Conservation (phyloP, 495 filamentous ascomycete genomes). For the Durotheca rogersii region DNA sequence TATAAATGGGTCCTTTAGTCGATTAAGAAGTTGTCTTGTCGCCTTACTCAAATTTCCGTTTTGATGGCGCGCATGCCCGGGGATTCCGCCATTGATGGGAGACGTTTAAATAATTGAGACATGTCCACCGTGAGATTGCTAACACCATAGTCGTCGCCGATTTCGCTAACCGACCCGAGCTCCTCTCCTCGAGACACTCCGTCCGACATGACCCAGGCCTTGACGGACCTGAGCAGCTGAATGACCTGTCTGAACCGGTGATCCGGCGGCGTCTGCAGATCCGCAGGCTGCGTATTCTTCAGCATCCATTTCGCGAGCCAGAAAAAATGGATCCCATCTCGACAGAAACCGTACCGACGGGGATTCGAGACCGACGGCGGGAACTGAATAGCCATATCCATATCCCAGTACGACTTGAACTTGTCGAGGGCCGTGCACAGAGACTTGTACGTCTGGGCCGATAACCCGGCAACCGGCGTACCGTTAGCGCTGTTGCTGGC, state of each 20-base stretch:
- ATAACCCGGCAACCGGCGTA: slow-evolving; percentile 49
- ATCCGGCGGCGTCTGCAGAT: slow-evolving; percentile 54
- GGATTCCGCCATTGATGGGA: slow-evolving; percentile 39
- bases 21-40: slow-evolving; percentile 13
- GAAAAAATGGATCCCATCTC: slow-evolving; percentile 66
- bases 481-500: slow-evolving; percentile 47
- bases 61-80: slow-evolving; percentile 36
- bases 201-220: slow-evolving; percentile 54
- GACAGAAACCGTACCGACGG: slow-evolving; percentile 60
- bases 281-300: slow-evolving; percentile 46
- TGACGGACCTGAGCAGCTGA: slow-evolving; percentile 57
- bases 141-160: slow-evolving; percentile 60
- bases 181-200: slow-evolving; percentile 54
- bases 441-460: slow-evolving; percentile 39
- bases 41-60: slow-evolving; percentile 31
- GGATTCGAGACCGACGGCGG: slow-evolving; percentile 48
- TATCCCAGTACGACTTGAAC: slow-evolving; percentile 66
- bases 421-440: slow-evolving; percentile 55
- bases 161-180: slow-evolving; percentile 57
- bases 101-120: slow-evolving; percentile 61
- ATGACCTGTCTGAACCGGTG: slow-evolving; percentile 59
- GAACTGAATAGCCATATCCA: slow-evolving; percentile 63
- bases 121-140: slow-evolving; percentile 64
- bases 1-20: slow-evolving; percentile 6
- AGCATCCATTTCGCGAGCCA: slow-evolving; percentile 60